phyloP scores from a whole-genome alignment of 1,284 basidiomycete species.

The Blastosporella zonata region DNA sequence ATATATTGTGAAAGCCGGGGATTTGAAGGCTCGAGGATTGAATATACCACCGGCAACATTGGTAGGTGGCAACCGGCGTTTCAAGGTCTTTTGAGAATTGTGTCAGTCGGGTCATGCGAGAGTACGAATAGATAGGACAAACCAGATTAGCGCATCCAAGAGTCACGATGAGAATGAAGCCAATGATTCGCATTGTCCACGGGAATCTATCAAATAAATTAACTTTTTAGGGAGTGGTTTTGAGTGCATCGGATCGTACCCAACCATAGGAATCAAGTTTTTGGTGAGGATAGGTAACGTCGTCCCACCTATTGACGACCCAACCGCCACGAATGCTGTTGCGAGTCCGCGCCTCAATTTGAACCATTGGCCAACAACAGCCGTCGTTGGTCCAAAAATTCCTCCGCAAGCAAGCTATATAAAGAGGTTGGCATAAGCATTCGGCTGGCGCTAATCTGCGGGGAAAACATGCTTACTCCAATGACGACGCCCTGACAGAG shows the following conservation, averaged over 20 bases:
- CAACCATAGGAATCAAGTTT: conserved; percentile 43
- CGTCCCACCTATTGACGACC: conserved; percentile 46
- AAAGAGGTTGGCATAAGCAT: no score
- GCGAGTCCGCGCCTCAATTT: conserved; percentile 39
- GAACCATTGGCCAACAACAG: conserved; percentile 52
- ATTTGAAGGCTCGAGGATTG: conserved; percentile 44
- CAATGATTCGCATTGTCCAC: conserved; percentile 64
- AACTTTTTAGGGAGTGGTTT: conserved; percentile 22
- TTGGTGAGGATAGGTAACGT: conserved; percentile 45
- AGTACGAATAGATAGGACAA: background rate
- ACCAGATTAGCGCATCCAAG: conserved; percentile 45
- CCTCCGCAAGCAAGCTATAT: conserved; percentile 41
- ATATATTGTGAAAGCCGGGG: conserved; percentile 38
- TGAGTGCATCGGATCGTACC: conserved; percentile 27
- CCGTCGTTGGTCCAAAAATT: conserved; percentile 46
- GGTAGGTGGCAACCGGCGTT: conserved; percentile 46
- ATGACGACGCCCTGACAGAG: conserved; percentile 52
- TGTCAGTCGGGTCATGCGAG: background rate
- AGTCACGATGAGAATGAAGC: conserved; percentile 45
- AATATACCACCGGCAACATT: conserved; percentile 44
- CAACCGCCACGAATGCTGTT: conserved; percentile 40
- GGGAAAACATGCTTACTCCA: conserved; percentile 36
- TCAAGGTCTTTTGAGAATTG: conserved; percentile 36
- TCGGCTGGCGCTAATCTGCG: background rate
- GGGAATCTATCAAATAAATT: conserved; percentile 38